phyloP scores from a whole-genome alignment of 331 rosid species.

The Rhamnella rubrinervis region DNA sequence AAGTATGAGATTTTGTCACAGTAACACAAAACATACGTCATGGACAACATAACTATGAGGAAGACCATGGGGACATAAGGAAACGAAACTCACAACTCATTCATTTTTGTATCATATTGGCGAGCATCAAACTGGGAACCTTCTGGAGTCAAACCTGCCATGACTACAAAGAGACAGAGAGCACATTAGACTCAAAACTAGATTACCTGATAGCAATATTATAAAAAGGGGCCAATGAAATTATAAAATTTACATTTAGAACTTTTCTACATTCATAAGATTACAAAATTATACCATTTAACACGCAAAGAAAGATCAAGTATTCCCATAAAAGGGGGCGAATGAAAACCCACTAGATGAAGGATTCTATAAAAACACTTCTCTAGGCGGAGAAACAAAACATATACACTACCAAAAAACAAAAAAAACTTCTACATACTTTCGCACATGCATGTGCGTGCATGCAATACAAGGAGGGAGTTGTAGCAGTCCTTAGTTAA shows the following conservation, averaged over 20 bases:
- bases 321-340: too few species aligned
- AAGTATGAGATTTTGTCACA: constrained; percentile 9
- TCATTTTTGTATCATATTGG: constrained; percentile 67
- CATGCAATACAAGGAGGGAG: too few species aligned
- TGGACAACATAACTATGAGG: neutral
- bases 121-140: constrained; percentile 69
- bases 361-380: too few species aligned
- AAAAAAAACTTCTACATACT: too few species aligned
- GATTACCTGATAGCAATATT: neutral
- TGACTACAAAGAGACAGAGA: constrained; percentile 32
- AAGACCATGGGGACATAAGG: neutral
- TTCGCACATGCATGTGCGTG: too few species aligned
- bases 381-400: too few species aligned
- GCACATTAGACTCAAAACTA: neutral
- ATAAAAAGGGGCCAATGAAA: neutral
- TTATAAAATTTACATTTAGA: neutral
- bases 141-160: constrained; percentile 61
- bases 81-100: constrained; percentile 50
- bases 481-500: too few species aligned
- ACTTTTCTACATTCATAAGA: too few species aligned
- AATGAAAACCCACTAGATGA: too few species aligned
- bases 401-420: too few species aligned
- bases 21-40: neutral
- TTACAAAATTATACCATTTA: too few species aligned
- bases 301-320: too few species aligned